Evolutionary conservation across 2,329 filamentous ascomycete species (phyloP).

Genomic region (Akanthomyces muscarius): DNA sequence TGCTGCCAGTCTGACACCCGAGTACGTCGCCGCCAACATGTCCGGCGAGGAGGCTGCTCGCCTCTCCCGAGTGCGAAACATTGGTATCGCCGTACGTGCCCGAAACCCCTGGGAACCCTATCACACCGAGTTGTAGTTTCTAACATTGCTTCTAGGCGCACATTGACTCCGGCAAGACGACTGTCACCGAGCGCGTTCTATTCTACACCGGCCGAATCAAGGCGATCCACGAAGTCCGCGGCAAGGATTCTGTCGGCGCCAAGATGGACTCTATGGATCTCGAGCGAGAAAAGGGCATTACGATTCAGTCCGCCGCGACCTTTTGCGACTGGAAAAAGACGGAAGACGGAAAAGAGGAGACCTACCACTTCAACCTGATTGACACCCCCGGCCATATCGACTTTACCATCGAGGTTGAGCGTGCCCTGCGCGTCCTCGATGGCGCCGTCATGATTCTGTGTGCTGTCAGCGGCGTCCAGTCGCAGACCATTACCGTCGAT

Average conservation of each 20-base stretch:
- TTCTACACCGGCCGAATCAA: slow-evolving; percentile 98
- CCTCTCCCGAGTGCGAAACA: slow-evolving; percentile 82
- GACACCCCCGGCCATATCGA: slow-evolving; percentile 98
- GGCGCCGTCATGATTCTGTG: slow-evolving; percentile 98
- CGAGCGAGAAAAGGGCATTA: slow-evolving; percentile 97
- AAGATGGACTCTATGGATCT: slow-evolving; percentile 99
- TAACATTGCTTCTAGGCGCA: slow-evolving; percentile 62
- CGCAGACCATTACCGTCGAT: slow-evolving; percentile 96
- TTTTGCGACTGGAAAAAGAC: slow-evolving; percentile 96
- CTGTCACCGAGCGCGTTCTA: slow-evolving; percentile 89
- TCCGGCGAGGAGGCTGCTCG: slow-evolving; percentile 73
- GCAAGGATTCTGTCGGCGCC: slow-evolving; percentile 89
- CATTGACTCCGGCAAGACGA: slow-evolving; percentile 98
- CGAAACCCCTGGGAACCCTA: neutral
- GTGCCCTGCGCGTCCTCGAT: slow-evolving; percentile 89
- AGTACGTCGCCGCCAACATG: slow-evolving; percentile 72
- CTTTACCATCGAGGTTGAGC: slow-evolving; percentile 97
- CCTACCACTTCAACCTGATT: slow-evolving; percentile 97
- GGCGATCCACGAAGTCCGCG: slow-evolving; percentile 92
- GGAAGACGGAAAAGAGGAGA: slow-evolving; percentile 77
- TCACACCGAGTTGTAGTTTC: slow-evolving; percentile 1
- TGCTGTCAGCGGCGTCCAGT: slow-evolving; percentile 94
- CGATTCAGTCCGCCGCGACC: slow-evolving; percentile 95
- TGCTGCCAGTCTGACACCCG: slow-evolving; percentile 48
- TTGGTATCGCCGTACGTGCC: slow-evolving; percentile 84